Percentiles rank a stretch among this genome's conserved stretches.
These are phyloP conservation scores for Dactylellina haptotyla DNA, from an alignment of 2,329 filamentous ascomycete species.

Conservation along the genomic window DNA sequence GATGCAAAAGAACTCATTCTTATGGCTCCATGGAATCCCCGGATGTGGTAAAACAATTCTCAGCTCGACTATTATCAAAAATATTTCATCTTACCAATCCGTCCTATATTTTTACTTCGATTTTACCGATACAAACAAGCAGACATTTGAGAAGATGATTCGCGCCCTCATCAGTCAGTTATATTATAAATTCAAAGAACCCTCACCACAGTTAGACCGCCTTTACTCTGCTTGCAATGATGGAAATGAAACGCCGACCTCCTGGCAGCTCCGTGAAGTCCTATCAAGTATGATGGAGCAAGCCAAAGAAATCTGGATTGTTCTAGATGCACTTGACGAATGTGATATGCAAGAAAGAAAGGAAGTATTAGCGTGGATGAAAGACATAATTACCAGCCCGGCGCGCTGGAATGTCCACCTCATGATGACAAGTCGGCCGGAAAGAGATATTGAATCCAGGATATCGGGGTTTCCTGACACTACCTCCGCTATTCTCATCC, in stretches of 20 bases:
- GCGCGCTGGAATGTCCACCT: neutral
- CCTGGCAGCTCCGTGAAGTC: conserved; percentile 56
- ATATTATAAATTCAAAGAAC: conserved; percentile 52
- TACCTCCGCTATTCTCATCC: neutral
- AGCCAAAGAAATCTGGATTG: conserved; percentile 56
- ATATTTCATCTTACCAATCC: conserved; percentile 45
- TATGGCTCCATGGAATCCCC: conserved; percentile 62
- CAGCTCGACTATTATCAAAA: conserved; percentile 61
- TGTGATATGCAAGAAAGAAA: conserved; percentile 31
- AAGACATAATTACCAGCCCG: neutral
- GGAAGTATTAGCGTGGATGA: neutral
- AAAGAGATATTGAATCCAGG: neutral
- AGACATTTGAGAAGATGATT: conserved; percentile 60
- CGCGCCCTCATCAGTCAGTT: conserved; percentile 62
- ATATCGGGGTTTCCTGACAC: neutral
- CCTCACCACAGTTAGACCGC: conserved; percentile 56
- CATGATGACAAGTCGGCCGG: neutral
- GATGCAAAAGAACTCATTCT: conserved; percentile 56
- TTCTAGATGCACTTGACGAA: conserved; percentile 60
- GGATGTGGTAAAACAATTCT: conserved; percentile 64
- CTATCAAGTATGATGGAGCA: conserved; percentile 58
- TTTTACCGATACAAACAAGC: conserved; percentile 62
- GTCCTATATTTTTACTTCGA: conserved; percentile 61
- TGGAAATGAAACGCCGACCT: conserved; percentile 58
- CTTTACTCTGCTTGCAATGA: conserved; percentile 57